phyloP scores from a whole-genome alignment of 768 basidiomycete species.

The Leccinum boreale region DNA sequence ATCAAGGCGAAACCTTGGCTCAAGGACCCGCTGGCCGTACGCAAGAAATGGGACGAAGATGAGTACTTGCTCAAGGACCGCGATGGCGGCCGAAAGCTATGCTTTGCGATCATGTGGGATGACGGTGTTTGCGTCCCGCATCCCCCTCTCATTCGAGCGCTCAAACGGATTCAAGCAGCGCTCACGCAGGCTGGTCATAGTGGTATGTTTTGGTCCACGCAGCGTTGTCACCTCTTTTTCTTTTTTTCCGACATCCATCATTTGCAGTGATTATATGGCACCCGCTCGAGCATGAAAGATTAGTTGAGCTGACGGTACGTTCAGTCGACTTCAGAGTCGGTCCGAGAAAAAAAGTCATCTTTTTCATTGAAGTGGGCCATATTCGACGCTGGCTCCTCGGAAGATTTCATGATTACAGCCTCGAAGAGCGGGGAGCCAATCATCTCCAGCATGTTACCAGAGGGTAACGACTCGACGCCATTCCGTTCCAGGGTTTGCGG shows the following conservation, averaged over 20 bases:
- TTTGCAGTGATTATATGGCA: slow-evolving; percentile 69
- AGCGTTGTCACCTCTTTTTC: background rate
- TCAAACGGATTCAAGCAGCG: slow-evolving; percentile 54
- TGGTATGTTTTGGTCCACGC: slow-evolving; percentile 37
- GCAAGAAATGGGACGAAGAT: slow-evolving; percentile 59
- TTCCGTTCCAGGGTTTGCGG: slow-evolving; percentile 26
- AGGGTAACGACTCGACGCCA: slow-evolving; percentile 20
- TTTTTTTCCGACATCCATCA: background rate
- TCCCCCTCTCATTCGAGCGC: slow-evolving; percentile 60
- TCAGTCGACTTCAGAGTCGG: slow-evolving; percentile 3
- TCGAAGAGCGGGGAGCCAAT: slow-evolving; percentile 52
- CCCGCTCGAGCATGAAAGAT: slow-evolving; percentile 49
- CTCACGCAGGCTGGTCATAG: slow-evolving; percentile 61
- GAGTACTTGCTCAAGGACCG: slow-evolving; percentile 59
- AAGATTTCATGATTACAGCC: slow-evolving; percentile 43
- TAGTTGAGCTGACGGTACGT: slow-evolving; percentile 42
- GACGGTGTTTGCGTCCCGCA: slow-evolving; percentile 57
- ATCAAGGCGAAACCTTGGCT: slow-evolving; percentile 61
- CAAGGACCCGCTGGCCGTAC: slow-evolving; percentile 55
- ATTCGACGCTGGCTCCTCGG: slow-evolving; percentile 43
- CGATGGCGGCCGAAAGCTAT: slow-evolving; percentile 47
- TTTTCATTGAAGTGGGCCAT: slow-evolving; percentile 34
- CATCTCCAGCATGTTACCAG: slow-evolving; percentile 41
- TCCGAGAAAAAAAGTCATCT: background rate
- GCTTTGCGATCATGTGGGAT: slow-evolving; percentile 66